phyloP scores from a whole-genome alignment of 176 grass and related monocot genomes.

The Ensete ventricosum region DNA sequence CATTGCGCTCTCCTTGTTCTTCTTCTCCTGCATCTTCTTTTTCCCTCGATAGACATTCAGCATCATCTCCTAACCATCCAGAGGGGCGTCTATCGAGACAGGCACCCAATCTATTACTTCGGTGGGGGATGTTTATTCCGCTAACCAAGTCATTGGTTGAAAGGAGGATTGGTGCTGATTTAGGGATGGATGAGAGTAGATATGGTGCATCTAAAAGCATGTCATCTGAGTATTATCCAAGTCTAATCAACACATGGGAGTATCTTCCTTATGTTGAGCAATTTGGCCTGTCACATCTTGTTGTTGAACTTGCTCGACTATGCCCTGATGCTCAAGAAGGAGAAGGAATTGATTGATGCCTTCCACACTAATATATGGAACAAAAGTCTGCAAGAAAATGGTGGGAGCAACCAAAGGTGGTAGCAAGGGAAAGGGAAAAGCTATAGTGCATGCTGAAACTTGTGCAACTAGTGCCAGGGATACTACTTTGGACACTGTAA shows the following conservation, averaged over 20 bases:
- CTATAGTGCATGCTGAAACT: conserved; percentile 39
- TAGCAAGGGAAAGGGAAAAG: conserved; percentile 35
- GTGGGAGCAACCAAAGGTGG: conserved; percentile 16
- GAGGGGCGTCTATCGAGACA: conserved; percentile 23
- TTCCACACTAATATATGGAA: conserved; percentile 46
- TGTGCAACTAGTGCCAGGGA: conserved; percentile 14
- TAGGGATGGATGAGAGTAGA: conserved; percentile 69
- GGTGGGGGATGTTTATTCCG: conserved; percentile 36
- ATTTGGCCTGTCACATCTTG: conserved; percentile 72
- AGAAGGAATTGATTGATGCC: conserved; percentile 72
- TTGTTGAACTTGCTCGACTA: conserved; percentile 73
- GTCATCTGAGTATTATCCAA: conserved; percentile 67
- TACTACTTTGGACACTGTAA: conserved; percentile 6
- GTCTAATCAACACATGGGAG: conserved; percentile 52
- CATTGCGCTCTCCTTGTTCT: too few relatives aligned
- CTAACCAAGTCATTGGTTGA: conserved; percentile 66
- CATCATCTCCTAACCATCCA: conserved; percentile 44
- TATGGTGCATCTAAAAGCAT: conserved; percentile 75
- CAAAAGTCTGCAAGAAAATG: conserved; percentile 38
- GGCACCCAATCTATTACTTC: conserved; percentile 18
- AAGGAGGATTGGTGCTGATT: conserved; percentile 43
- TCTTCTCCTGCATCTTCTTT: too few relatives aligned
- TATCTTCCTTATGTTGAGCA: conserved; percentile 93
- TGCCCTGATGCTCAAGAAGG: conserved; percentile 63
- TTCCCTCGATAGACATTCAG: conserved; percentile 20